phyloP scores from a whole-genome alignment of 116 monocot genomes.

The Zostera marina region DNA sequence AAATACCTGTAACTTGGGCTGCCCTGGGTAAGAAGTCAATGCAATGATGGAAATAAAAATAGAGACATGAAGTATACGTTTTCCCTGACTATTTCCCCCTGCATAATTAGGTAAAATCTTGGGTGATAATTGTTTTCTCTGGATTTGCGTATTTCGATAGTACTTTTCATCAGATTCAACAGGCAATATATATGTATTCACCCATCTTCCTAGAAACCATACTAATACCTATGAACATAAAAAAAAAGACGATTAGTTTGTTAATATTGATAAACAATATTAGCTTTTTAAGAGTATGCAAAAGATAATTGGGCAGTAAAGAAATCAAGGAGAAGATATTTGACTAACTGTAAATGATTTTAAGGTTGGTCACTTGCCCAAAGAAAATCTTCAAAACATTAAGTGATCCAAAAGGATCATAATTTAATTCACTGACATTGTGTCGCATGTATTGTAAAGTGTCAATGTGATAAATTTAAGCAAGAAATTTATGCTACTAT shows the following conservation, averaged over 20 bases:
- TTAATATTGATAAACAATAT: not conserved
- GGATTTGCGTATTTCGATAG: slow-evolving; percentile 6
- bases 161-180: slow-evolving; percentile 26
- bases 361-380: too few species aligned
- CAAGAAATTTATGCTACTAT: too few species aligned
- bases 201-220: slow-evolving; percentile 97
- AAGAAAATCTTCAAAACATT: too few species aligned
- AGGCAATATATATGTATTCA: slow-evolving; percentile 80
- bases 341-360: too few species aligned
- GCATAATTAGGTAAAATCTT: slow-evolving; percentile 47
- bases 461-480: too few species aligned
- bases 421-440: too few species aligned
- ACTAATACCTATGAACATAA: slow-evolving; percentile 45
- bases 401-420: too few species aligned
- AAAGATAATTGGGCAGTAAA: not conserved
- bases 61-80: slow-evolving; percentile 56
- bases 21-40: slow-evolving; percentile 72
- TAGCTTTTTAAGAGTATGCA: not conserved
- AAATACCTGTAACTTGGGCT: slow-evolving; percentile 65
- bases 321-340: too few species aligned
- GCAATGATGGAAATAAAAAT: slow-evolving; percentile 42
- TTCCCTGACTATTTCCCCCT: slow-evolving; percentile 64
- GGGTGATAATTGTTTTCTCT: slow-evolving; percentile 6
- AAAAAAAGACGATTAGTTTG: not conserved
- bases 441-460: too few species aligned